Base-by-base conservation (phyloP, 1,284 basidiomycete genomes). In the Dichomitus squalens region DNA sequence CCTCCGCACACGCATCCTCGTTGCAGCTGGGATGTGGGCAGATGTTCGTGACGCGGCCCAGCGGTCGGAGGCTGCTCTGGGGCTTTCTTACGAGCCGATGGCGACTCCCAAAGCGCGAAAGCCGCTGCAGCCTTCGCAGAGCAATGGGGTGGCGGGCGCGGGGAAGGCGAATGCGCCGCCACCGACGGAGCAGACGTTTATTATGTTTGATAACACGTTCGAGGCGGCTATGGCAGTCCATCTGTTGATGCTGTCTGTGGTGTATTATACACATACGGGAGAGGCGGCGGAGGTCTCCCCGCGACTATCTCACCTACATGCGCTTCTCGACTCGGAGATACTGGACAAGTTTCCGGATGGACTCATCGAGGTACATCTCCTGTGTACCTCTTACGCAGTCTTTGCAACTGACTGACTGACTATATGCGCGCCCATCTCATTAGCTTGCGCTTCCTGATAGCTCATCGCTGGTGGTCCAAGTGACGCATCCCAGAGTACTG, bases 401-500 rank as follows among this genome's bases (percentile, higher is more conserved):
- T n/a, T 11, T 12, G n/a, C n/a, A 16, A 33, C 23, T 9, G 20
- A 0, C 18, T n/a, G 16, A 12, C 55, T 56, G 18, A 61, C 38
- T 38, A 36, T 53, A 52, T 53, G 25, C 34, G 52, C 47, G 21
- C 7, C 20, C 18, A 23, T 33, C 29, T 2, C 3, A 18, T 3
- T 40, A 80, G 79, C 70, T 80, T 53, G 57, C 68, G 57, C 59
- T 75, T 57, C 56, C 69, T 36, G 59, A 72, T 39, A 63, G 75
- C 0, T 74, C 75, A 7, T 76, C 84, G 1, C 72, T 91, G 0
- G 70, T 75, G 47, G 64, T 91, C 2, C 82, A 83, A 49, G 78
- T 79, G 2, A 90, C 88, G 4, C 88, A 89, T 63, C 88, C 90
- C 0, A 80, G 84, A 2, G 71, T 86, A 5, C 66, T 91, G 0